Conservation (phyloP, 192 early-diverging fungal species). For the Coemansia pectinata region DNA sequence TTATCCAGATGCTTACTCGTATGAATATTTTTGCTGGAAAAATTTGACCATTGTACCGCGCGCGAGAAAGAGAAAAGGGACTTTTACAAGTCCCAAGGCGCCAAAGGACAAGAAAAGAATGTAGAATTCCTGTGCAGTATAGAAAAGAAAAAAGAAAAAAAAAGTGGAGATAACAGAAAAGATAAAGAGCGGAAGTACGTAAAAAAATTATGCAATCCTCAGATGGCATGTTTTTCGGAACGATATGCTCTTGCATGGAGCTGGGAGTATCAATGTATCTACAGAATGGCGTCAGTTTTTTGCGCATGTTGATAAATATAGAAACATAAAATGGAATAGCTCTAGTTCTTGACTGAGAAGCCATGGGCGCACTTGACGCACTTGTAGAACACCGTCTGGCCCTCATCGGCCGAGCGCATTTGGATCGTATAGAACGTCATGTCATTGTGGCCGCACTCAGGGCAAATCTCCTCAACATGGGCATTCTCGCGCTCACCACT, state of each 20-base stretch:
- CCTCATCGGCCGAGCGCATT: conserved; percentile 97
- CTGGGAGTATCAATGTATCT: not conserved
- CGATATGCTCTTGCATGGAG: too few species aligned
- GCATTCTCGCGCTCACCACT: conserved; percentile 49
- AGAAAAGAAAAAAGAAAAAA: not conserved
- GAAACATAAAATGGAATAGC: not conserved
- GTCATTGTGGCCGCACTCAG: conserved; percentile 88
- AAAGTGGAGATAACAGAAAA: not conserved
- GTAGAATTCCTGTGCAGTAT: not conserved
- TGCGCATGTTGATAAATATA: not conserved
- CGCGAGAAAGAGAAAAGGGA: not conserved
- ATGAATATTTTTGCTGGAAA: conserved; percentile 75
- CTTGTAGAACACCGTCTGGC: conserved; percentile 99
- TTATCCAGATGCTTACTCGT: conserved; percentile 58
- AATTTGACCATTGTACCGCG: conserved; percentile 71
- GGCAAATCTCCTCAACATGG: conserved; percentile 92
- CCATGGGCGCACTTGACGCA: conserved; percentile 93
- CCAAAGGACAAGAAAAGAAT: not conserved
- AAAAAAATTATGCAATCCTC: not conserved
- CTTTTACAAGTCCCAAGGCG: not conserved
- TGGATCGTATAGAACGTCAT: conserved; percentile 98
- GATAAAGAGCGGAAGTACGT: not conserved
- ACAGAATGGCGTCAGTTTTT: not conserved
- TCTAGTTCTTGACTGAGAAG: conserved; percentile 53
- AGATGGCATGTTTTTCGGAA: not conserved